A percentile compares a stretch with the other conserved stretches of the same genome.
phyloP scores from a whole-genome alignment of 768 basidiomycete species.

The Trametes coccinea region DNA sequence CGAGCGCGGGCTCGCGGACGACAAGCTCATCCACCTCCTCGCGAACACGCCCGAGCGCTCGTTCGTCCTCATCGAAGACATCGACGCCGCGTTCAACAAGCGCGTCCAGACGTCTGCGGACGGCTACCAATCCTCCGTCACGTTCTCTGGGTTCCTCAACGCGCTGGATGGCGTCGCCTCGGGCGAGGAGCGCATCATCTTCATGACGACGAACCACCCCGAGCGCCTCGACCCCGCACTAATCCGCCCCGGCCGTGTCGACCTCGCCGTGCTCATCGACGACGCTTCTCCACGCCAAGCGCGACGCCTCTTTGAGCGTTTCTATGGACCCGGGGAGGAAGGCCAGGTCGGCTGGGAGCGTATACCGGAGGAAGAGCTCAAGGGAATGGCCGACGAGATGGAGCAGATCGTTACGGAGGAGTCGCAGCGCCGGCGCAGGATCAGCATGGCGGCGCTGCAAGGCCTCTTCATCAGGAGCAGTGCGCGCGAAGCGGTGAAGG shows the following conservation, averaged over 20 bases:
- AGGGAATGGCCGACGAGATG: constrained; percentile 52
- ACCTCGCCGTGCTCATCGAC: constrained; percentile 79
- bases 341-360: constrained; percentile 30
- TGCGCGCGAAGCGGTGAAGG: constrained; percentile 54
- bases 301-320: constrained; percentile 71
- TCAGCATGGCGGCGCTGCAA: constrained; percentile 97
- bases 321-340: constrained; percentile 55
- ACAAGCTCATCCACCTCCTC: constrained; percentile 91
- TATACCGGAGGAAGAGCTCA: constrained; percentile 41
- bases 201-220: constrained; percentile 98
- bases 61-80: constrained; percentile 94
- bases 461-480: constrained; percentile 87
- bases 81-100: constrained; percentile 96
- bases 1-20: constrained; percentile 93
- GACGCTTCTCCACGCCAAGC: constrained; percentile 87
- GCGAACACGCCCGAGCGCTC: constrained; percentile 92
- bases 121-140: constrained; percentile 94
- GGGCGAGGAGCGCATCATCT: constrained; percentile 96
- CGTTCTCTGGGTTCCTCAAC: constrained; percentile 97
- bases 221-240: constrained; percentile 89
- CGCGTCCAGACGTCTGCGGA: constrained; percentile 89
- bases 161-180: constrained; percentile 97
- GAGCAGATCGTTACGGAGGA: constrained; percentile 55
- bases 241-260: constrained; percentile 94
- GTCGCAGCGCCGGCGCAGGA: constrained; percentile 50